Conservation (phyloP, 805 yeast genomes). For the Candida dajiaensis region DNA sequence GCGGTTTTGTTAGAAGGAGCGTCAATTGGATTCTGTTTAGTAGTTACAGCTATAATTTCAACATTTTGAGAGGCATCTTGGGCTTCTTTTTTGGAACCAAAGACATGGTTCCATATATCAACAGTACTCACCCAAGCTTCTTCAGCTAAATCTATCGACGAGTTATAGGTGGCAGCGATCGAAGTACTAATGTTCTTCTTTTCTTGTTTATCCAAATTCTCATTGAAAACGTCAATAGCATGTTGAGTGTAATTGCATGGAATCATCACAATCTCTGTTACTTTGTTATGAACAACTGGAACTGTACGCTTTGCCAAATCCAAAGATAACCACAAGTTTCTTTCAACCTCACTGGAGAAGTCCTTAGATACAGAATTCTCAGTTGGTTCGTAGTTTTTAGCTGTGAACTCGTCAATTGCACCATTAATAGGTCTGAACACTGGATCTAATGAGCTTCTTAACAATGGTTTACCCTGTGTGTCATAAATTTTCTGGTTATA, state of each 20-base stretch:
- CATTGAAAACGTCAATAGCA: constrained; percentile 32
- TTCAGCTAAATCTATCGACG: constrained; percentile 26
- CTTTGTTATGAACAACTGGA: constrained; percentile 27
- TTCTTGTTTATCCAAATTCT: constrained; percentile 34
- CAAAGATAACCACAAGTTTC: constrained; percentile 38
- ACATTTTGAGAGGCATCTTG: neutral
- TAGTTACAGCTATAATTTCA: neutral
- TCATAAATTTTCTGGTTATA: constrained; percentile 49
- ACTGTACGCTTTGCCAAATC: constrained; percentile 34
- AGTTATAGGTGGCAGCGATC: constrained; percentile 26
- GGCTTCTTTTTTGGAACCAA: constrained; percentile 4
- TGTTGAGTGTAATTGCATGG: constrained; percentile 34
- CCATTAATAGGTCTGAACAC: constrained; percentile 56
- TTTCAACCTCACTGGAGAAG: constrained; percentile 51
- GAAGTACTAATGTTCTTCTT: constrained; percentile 26
- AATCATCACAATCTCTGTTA: constrained; percentile 22
- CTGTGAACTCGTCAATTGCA: constrained; percentile 39
- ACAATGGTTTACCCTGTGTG: constrained; percentile 54
- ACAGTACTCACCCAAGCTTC: constrained; percentile 22
- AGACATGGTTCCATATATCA: constrained; percentile 12
- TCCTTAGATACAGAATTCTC: constrained; percentile 36
- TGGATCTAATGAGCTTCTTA: constrained; percentile 61
- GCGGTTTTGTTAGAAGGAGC: neutral
- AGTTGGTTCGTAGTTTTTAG: constrained; percentile 37
- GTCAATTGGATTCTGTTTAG: neutral